Evolutionary conservation across 73 alveolate species (phyloP), one percentile per base, ranked within the genome.

Genomic region (Uronychia setigera): DNA sequence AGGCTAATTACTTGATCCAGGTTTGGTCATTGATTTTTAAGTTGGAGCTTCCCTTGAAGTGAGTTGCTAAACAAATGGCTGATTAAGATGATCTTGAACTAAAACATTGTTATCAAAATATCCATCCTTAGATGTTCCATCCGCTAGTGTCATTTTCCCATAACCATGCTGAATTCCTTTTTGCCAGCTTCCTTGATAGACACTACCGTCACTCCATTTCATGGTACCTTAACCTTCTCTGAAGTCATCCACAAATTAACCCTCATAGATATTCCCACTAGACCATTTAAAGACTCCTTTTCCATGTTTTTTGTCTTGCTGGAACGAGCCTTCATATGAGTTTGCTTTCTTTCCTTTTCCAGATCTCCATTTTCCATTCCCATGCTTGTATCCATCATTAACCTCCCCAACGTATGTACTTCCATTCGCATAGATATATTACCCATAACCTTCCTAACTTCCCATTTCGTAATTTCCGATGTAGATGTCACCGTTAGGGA

Each of bases 391-490:
- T 46, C 96, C 98, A 19, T 79, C 60, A 58, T 31, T 35, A 83
- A 88, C 87, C 19, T 89, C 91, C 58, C 98, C 98, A 79, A 86
- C 96, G 78, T 85, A 94, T 30, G 79, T 77, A 58, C 93, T 76
- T 30, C 96, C 96, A 76, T 95, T 95, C 30, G 79, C 85, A 78
- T 87, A 92, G 33, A 80, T 80, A 89, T 93, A 93, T 76, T 84
- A 57, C 9, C 99, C 99, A 35, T 88, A 85, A 33, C 98, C 97
- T 29, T 93, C 93, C 76, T 59, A 58, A 77, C 77, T 89, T 74
- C 97, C 98, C 76, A 80, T 46, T 78, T 93, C 80, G 88, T 88
- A 91, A 59, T 91, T 80, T 46, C 98, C 98, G 57, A 85, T 87
- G 33, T 88, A 94, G 30, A 86, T 88, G 29, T 93, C 94, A 29